Conservation (phyloP, 257 asterid species). For the Scutellaria galericulata region DNA sequence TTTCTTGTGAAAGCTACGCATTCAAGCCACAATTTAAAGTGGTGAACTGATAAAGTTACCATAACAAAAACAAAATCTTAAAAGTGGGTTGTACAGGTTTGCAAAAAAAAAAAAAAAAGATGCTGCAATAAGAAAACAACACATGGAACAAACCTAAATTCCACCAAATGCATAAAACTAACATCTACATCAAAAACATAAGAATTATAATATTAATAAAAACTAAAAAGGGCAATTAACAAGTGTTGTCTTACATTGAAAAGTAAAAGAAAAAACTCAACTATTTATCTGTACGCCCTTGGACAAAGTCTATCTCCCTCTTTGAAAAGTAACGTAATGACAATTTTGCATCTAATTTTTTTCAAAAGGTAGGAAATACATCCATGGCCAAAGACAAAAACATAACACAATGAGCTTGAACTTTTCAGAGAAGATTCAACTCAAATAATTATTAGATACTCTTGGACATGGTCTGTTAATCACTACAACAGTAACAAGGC, state of each 20-base stretch:
- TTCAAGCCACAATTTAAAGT: no score
- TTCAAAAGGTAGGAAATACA: not conserved
- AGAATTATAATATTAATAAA: no score
- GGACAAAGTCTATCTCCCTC: not conserved
- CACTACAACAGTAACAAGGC: not conserved
- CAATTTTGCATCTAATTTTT: not conserved
- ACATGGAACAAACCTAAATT: not conserved
- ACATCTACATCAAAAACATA: not conserved
- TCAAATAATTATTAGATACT: not conserved
- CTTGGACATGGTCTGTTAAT: not conserved
- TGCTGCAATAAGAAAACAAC: not conserved
- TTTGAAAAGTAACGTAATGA: not conserved
- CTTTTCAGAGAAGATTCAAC: not conserved
- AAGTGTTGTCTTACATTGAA: not conserved
- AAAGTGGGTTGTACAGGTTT: not conserved
- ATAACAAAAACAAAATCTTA: no score
- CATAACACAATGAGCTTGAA: not conserved
- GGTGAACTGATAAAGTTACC: no score
- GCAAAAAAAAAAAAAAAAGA: no score
- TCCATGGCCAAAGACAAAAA: conserved; percentile 2
- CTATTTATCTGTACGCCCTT: not conserved
- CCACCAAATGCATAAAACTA: not conserved
- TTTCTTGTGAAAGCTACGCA: no score
- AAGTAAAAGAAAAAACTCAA: not conserved
- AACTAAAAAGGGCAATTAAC: no score